Evolutionary conservation across 495 filamentous ascomycete species (phyloP).

Genomic region (Lentithecium fluviatile): DNA sequence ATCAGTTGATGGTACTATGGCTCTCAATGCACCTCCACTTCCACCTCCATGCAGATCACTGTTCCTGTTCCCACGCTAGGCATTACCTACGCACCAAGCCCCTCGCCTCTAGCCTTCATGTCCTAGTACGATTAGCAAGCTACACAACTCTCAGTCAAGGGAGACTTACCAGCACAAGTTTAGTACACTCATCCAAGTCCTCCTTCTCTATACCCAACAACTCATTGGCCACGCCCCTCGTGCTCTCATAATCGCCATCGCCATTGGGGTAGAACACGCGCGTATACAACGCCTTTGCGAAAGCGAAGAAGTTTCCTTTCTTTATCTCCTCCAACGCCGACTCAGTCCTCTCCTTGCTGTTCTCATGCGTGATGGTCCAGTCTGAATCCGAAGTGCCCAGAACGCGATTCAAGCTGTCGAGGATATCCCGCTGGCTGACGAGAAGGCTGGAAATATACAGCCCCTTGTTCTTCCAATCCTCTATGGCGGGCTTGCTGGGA

Average conservation of each 20-base stretch:
- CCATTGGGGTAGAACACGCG: slow-evolving; percentile 53
- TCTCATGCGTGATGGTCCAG: slow-evolving; percentile 55
- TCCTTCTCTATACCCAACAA: slow-evolving; percentile 56
- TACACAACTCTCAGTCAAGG: too few species aligned
- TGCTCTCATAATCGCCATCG: slow-evolving; percentile 46
- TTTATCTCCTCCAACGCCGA: slow-evolving; percentile 46
- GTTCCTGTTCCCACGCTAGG: too few species aligned
- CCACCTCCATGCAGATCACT: too few species aligned
- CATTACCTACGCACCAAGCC: too few species aligned
- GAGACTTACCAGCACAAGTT: slow-evolving; percentile 22
- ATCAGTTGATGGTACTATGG: too few species aligned
- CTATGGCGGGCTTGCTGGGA: slow-evolving; percentile 36
- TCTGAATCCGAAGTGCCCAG: slow-evolving; percentile 49
- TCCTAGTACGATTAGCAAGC: too few species aligned
- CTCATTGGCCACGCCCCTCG: slow-evolving; percentile 48
- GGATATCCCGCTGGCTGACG: slow-evolving; percentile 46
- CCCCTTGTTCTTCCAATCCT: slow-evolving; percentile 38
- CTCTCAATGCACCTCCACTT: too few species aligned
- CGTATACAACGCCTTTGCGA: slow-evolving; percentile 55
- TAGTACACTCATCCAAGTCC: slow-evolving; percentile 59
- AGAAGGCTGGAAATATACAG: slow-evolving; percentile 44
- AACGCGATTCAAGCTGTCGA: slow-evolving; percentile 48
- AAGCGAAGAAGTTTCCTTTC: slow-evolving; percentile 49
- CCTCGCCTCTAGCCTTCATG: too few species aligned
- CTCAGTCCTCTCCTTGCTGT: slow-evolving; percentile 42